Percentiles rank a stretch among this genome's conserved stretches.
These are phyloP conservation scores for Hibiscus trionum DNA, from an alignment of 345 rosid species.

Conservation along the genomic window DNA sequence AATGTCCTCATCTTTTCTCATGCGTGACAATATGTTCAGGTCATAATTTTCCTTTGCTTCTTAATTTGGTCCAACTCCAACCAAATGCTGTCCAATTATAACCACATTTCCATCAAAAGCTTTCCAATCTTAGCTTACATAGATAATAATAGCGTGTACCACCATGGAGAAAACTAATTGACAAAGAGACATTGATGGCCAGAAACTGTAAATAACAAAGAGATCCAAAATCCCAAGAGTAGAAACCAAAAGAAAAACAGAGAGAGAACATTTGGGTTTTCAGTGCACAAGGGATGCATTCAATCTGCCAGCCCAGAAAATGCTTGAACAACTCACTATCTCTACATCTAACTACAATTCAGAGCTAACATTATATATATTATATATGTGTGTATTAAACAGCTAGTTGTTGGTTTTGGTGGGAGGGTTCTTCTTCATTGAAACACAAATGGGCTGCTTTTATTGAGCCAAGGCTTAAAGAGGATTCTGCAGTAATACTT, in stretches of 20 bases:
- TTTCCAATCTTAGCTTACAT: too few species aligned
- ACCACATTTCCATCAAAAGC: too few species aligned
- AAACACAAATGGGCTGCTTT: slow-evolving; percentile 37
- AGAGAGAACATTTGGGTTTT: not conserved
- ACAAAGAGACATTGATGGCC: slow-evolving; percentile 11
- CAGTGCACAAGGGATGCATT: slow-evolving; percentile 12
- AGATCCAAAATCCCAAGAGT: slow-evolving; percentile 23
- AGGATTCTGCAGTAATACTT: slow-evolving; percentile 16
- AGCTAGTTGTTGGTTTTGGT: slow-evolving; percentile 61
- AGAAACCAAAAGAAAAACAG: slow-evolving; percentile 1
- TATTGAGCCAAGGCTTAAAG: slow-evolving; percentile 22
- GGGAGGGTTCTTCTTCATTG: slow-evolving; percentile 65
- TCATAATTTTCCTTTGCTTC: not conserved
- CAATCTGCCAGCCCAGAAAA: slow-evolving; percentile 12
- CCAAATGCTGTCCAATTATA: too few species aligned
- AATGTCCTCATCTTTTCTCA: too few species aligned
- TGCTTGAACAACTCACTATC: slow-evolving; percentile 9
- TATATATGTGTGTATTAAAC: slow-evolving; percentile 20
- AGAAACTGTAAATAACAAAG: slow-evolving; percentile 27
- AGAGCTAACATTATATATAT: not conserved
- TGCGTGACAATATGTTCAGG: too few species aligned
- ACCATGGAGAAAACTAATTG: not conserved
- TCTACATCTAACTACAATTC: slow-evolving; percentile 23
- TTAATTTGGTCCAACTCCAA: not conserved
- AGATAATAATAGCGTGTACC: not conserved